phyloP scores from a whole-genome alignment of 306 rosid species.

The Acacia acuminata region DNA sequence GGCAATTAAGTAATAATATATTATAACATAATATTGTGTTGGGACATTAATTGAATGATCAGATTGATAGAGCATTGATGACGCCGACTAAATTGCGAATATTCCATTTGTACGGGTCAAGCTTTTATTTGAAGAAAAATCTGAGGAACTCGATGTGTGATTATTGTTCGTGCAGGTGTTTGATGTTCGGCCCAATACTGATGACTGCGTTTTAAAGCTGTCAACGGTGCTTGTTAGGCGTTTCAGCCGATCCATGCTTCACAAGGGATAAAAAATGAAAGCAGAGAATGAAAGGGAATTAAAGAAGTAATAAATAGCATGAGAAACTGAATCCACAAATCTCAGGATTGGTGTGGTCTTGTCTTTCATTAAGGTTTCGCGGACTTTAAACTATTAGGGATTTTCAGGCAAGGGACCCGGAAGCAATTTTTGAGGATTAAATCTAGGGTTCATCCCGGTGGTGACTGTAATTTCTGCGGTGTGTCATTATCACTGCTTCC shows the following conservation, averaged over 20 bases:
- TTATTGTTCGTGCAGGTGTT: constrained; percentile 32
- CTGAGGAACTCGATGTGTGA: not conserved
- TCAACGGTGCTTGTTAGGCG: constrained; percentile 27
- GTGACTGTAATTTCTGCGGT: not conserved
- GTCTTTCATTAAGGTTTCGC: constrained; percentile 35
- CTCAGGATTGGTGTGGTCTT: constrained; percentile 23
- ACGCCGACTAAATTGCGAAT: not conserved
- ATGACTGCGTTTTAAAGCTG: constrained; percentile 21
- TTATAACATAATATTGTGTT: not conserved
- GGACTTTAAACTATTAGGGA: not conserved
- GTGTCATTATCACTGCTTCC: not conserved
- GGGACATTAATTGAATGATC: not conserved
- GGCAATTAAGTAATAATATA: no score
- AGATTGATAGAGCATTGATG: not conserved
- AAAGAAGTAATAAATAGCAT: constrained; percentile 25
- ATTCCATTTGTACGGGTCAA: not conserved
- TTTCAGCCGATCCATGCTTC: constrained; percentile 17
- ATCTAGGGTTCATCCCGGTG: not conserved
- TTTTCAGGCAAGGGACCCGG: not conserved
- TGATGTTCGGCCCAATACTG: constrained; percentile 19
- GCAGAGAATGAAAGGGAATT: constrained; percentile 31
- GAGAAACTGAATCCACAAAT: constrained; percentile 23
- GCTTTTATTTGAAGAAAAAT: not conserved
- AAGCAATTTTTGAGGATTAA: not conserved
- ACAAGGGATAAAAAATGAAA: constrained; percentile 21